Base-by-base conservation (phyloP, 306 rosid genomes). In the Senna tora region DNA sequence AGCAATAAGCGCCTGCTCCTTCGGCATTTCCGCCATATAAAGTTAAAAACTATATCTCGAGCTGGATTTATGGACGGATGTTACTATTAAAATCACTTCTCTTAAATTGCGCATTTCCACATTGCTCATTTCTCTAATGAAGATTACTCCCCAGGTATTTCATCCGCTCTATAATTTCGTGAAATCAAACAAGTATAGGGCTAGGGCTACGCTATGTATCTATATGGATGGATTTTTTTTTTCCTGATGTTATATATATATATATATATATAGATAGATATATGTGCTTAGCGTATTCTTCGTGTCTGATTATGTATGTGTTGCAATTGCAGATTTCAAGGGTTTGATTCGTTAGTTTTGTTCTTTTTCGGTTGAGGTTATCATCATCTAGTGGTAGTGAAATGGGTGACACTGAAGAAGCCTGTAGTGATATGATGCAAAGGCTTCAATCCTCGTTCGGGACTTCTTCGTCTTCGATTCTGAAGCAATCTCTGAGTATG, bases 331-430 rank as follows among this genome's bases (percentile, higher is more conserved):
- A 70, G 83, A 70, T 77, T 80, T 21, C 76, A 13, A 59, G 75
- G 15, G 17, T 71, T 53, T 59, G 70, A 68, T 80, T 55, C 19
- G 22, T 34, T 38, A n/a, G 34, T 70, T 33, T 58, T 15, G 4
- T 30, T 16, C n/a, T n/a, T 69, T 50, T 53, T 30, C 15, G 16
- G n/a, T 73, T 56, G 17, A 54, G 32, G 69, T 41, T 47, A 22
- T n/a, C n/a, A n/a, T n/a, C n/a, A n/a, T n/a, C n/a, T n/a, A n/a
- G 64, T 13, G 13, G 13, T 43, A 15, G 11, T 21, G 16, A 36
- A 79, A 90, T 92, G 98, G 89, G 88, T 38, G 96, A 87, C 34
- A 85, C 79, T 79, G 98, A 87, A 72, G 92, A 90, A 75, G 84
- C 77, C 14, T 77, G 33, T 5, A 63, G 42, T 79, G 94, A 87